A percentile compares a stretch with the other conserved stretches of the same genome.
phyloP scores from a whole-genome alignment of 2,329 filamentous ascomycete species.

The Ophiostoma tasmaniense region DNA sequence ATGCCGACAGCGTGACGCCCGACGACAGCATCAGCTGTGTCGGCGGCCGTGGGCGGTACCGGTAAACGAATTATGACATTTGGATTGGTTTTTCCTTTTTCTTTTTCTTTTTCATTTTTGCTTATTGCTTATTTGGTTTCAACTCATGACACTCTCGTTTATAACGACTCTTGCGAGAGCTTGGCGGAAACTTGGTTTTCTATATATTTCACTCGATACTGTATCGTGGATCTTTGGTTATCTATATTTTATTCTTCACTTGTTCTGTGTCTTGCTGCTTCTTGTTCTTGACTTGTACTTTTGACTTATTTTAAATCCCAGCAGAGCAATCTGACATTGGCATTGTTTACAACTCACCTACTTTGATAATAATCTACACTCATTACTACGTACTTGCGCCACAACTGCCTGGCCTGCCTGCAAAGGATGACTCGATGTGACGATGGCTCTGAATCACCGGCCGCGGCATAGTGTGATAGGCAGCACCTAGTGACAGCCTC shows the following conservation, averaged over 20 bases:
- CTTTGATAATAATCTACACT: neutral
- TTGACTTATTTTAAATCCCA: neutral
- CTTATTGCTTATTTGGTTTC: too few relatives aligned
- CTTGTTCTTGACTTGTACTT: too few relatives aligned
- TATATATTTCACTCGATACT: neutral
- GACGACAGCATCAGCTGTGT: slow-evolving; percentile 56
- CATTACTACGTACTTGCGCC: neutral
- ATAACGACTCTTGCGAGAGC: slow-evolving; percentile 3
- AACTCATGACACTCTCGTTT: slow-evolving; percentile 4
- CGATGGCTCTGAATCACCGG: neutral
- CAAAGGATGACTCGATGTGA: neutral
- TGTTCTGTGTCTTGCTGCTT: neutral
- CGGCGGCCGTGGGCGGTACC: slow-evolving; percentile 34
- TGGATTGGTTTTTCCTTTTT: neutral
- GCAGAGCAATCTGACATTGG: slow-evolving; percentile 3
- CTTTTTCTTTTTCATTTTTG: too few relatives aligned
- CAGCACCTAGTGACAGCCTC: too few relatives aligned
- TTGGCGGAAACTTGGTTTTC: neutral
- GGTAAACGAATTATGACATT: slow-evolving; percentile 14
- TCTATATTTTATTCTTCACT: neutral
- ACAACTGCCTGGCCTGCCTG: neutral
- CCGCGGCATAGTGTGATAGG: neutral
- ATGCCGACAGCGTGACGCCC: slow-evolving; percentile 43
- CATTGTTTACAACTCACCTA: neutral
- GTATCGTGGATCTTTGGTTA: neutral